A percentile compares a stretch with the other conserved stretches of the same genome.
These are phyloP conservation scores for Pichia sp. DNA, from an alignment of 1,139 yeast genomes.

Conservation along the genomic window DNA sequence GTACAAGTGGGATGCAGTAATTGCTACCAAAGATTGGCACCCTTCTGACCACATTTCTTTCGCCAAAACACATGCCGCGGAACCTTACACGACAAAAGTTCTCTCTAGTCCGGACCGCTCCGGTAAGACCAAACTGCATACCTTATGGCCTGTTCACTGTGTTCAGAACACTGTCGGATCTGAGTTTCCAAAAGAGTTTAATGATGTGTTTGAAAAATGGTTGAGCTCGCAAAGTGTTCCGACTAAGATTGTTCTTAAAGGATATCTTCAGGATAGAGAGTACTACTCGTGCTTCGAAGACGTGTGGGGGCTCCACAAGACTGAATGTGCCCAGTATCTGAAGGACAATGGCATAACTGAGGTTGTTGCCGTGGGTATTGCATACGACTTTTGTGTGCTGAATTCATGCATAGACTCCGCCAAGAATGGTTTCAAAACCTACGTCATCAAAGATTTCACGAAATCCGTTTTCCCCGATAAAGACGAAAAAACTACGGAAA, in stretches of 20 bases:
- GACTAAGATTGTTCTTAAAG: constrained; percentile 56
- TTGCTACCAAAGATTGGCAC: constrained; percentile 89
- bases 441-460: constrained; percentile 53
- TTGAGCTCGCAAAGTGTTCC: constrained; percentile 32
- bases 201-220: constrained; percentile 28
- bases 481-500: constrained; percentile 20
- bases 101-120: constrained; percentile 50
- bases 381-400: constrained; percentile 80
- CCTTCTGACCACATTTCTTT: constrained; percentile 75
- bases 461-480: constrained; percentile 42
- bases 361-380: constrained; percentile 76
- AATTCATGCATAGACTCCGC: constrained; percentile 70
- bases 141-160: constrained; percentile 91
- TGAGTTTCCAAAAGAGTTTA: constrained; percentile 49
- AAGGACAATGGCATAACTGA: constrained; percentile 44
- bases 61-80: constrained; percentile 51
- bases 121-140: constrained; percentile 38
- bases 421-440: constrained; percentile 56
- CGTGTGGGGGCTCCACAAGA: constrained; percentile 66
- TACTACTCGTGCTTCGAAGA: constrained; percentile 89
- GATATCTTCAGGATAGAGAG: constrained; percentile 66
- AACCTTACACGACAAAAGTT: constrained; percentile 49
- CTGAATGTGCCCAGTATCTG: constrained; percentile 56
- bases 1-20: constrained; percentile 55
- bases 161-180: constrained; percentile 69